Conservation (phyloP, 2,329 filamentous ascomycete species). For the Bipolaris sorokiniana region DNA sequence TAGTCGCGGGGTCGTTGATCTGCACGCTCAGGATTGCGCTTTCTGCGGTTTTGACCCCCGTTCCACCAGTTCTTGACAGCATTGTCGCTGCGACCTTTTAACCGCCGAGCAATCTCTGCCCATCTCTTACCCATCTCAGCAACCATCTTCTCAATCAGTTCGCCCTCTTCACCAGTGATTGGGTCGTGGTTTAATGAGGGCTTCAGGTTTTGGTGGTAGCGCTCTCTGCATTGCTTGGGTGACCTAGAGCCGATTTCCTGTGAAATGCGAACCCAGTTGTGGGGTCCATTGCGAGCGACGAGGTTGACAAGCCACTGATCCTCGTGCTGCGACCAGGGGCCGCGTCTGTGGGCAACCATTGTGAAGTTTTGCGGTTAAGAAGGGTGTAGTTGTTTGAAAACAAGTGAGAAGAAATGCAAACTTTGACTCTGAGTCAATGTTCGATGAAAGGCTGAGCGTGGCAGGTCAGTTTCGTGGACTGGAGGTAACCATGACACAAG, state of each 20-base stretch:
- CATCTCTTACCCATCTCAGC: slow-evolving; percentile 81
- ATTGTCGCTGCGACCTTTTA: slow-evolving; percentile 89
- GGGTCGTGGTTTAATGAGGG: slow-evolving; percentile 80
- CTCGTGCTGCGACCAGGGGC: slow-evolving; percentile 82
- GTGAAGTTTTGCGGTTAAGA: slow-evolving; percentile 19
- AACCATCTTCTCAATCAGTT: slow-evolving; percentile 78
- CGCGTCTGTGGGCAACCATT: slow-evolving; percentile 68
- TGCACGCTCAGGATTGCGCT: slow-evolving; percentile 49
- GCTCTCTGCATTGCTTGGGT: slow-evolving; percentile 93
- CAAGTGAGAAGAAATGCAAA: slow-evolving; percentile 6
- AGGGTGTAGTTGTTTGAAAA: slow-evolving; percentile 1
- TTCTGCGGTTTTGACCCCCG: slow-evolving; percentile 82
- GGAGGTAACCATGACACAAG: not conserved
- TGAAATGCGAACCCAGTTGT: slow-evolving; percentile 91
- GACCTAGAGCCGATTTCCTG: slow-evolving; percentile 76
- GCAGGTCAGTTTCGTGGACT: not conserved
- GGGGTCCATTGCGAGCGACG: slow-evolving; percentile 72
- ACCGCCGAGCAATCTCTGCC: slow-evolving; percentile 86
- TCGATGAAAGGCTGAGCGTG: not conserved
- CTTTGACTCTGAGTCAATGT: not conserved
- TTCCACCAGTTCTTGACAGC: slow-evolving; percentile 99
- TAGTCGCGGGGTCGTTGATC: slow-evolving; percentile 36
- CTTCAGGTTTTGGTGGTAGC: slow-evolving; percentile 92
- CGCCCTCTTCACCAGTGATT: slow-evolving; percentile 76
- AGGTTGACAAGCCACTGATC: slow-evolving; percentile 73